Conservation (phyloP, 768 basidiomycete genomes). For the Lactarius akahatsu region DNA sequence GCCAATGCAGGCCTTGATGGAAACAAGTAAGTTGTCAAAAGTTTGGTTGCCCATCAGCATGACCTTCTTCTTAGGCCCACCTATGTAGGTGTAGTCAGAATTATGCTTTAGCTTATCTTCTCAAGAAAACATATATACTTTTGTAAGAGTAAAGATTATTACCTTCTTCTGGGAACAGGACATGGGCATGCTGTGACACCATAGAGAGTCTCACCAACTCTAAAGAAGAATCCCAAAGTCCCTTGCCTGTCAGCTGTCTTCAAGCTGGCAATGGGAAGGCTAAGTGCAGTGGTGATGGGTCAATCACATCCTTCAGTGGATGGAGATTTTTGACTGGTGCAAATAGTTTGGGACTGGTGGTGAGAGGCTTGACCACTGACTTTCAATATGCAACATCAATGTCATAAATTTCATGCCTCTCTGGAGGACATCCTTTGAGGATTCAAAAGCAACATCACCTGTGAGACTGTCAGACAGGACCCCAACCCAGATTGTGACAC, state of each 20-base stretch:
- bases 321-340: neutral
- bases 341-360: neutral
- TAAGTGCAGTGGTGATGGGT: neutral
- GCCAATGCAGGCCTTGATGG: neutral
- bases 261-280: neutral
- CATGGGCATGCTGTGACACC: neutral
- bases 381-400: neutral
- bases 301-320: neutral
- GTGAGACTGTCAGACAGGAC: no score
- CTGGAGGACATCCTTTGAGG: no score
- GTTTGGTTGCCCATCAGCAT: neutral
- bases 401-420: no score
- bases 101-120: neutral
- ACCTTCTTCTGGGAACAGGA: neutral
- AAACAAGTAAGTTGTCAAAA: neutral
- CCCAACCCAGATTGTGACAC: no score
- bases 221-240: neutral
- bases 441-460: no score
- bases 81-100: slow-evolving; percentile 4
- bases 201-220: neutral
- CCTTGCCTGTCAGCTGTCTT: neutral
- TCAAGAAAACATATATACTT: neutral
- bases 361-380: neutral
- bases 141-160: neutral
- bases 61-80: neutral